phyloP scores from a whole-genome alignment of 2,329 filamentous ascomycete genomes.

The Lachnellula occidentalis region DNA sequence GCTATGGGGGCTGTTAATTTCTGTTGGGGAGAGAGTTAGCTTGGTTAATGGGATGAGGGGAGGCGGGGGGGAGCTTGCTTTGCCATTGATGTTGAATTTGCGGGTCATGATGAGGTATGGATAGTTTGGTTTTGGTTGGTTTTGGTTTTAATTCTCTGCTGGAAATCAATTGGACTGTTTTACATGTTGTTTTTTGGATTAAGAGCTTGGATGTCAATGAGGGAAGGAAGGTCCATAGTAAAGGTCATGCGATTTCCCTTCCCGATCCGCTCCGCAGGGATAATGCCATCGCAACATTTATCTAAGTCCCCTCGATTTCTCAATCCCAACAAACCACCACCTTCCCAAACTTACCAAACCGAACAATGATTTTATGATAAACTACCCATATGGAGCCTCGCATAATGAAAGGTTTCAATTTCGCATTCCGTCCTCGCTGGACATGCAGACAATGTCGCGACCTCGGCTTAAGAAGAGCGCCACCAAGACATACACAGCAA shows the following conservation, averaged over 20 bases:
- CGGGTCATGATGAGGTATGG: conserved; percentile 6
- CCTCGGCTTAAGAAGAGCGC: background rate
- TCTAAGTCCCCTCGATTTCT: conserved; percentile 5
- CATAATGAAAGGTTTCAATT: conserved; percentile 25
- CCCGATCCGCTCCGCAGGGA: background rate
- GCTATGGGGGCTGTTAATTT: conserved; percentile 44
- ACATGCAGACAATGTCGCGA: conserved; percentile 24
- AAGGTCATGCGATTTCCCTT: background rate
- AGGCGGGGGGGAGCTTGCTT: conserved; percentile 6
- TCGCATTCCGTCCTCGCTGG: conserved; percentile 20
- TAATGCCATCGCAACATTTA: conserved; percentile 7
- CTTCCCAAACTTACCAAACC: background rate
- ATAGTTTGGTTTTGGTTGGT: background rate
- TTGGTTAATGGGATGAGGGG: background rate
- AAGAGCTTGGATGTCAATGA: background rate
- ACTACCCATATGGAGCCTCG: background rate
- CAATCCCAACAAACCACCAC: background rate
- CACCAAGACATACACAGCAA: conserved; percentile 6
- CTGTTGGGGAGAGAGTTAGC: conserved; percentile 8
- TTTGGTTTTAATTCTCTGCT: too few relatives aligned
- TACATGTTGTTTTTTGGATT: background rate
- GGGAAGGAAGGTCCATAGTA: background rate
- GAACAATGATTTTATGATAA: conserved; percentile 9
- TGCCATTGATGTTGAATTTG: conserved; percentile 28
- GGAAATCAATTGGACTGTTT: too few relatives aligned